phyloP scores from a whole-genome alignment of 2,329 filamentous ascomycete genomes.

The Ascochyta koolunga region DNA sequence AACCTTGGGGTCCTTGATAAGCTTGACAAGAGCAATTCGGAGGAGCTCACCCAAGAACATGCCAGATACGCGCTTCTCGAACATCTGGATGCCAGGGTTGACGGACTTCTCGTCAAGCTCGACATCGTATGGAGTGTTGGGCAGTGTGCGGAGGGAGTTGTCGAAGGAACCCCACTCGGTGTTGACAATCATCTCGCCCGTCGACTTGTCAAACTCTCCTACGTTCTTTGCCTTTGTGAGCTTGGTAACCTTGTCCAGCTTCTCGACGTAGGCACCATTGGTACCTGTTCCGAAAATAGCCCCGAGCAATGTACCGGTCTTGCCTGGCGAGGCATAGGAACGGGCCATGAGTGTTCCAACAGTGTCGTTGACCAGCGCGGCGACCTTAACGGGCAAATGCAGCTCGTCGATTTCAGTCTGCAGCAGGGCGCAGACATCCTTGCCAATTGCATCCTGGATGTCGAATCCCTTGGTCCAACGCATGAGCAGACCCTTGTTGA shows the following conservation, averaged over 20 bases:
- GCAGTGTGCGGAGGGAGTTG: conserved; percentile 86
- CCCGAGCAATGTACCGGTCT: conserved; percentile 85
- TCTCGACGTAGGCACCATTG: conserved; percentile 97
- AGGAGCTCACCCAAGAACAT: conserved; percentile 98
- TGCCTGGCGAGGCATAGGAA: conserved; percentile 89
- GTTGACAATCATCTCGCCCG: conserved; percentile 96
- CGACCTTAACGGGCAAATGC: conserved; percentile 87
- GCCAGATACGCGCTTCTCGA: conserved; percentile 96
- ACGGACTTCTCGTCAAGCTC: conserved; percentile 79
- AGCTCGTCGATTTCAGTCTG: conserved; percentile 89
- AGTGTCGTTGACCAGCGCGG: conserved; percentile 95
- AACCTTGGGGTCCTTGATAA: conserved; percentile 70
- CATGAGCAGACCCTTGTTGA: conserved; percentile 93
- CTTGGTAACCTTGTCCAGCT: conserved; percentile 84
- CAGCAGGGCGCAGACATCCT: conserved; percentile 90
- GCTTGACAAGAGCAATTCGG: conserved; percentile 73
- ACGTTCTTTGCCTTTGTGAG: conserved; percentile 53
- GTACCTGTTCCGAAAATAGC: conserved; percentile 98
- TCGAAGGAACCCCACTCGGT: conserved; percentile 99
- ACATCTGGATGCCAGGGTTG: conserved; percentile 97
- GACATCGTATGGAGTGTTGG: conserved; percentile 81
- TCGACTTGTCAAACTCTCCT: conserved; percentile 74
- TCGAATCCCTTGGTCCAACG: conserved; percentile 99
- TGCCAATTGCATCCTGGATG: conserved; percentile 89
- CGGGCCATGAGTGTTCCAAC: conserved; percentile 97